These are phyloP conservation scores for Apophysomyces trapeziformis DNA, from an alignment of 371 early-diverging fungal genomes.

Conservation along the genomic window DNA sequence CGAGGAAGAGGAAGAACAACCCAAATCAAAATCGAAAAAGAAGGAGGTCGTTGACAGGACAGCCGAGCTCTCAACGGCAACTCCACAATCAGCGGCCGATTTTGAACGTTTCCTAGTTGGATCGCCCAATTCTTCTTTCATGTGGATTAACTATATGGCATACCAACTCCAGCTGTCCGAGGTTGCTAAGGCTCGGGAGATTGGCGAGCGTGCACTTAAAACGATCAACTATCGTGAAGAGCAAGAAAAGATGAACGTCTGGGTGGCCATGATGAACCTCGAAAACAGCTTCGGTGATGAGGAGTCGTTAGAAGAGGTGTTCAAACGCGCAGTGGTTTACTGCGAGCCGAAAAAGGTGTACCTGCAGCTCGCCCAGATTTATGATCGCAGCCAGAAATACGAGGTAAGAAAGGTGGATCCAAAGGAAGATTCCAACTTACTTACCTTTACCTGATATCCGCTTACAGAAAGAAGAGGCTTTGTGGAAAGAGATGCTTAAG, in stretches of 20 bases:
- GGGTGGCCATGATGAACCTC: constrained; percentile 92
- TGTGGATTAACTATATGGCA: constrained; percentile 99
- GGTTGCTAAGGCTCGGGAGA: constrained; percentile 87
- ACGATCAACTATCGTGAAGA: constrained; percentile 93
- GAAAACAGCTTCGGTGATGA: constrained; percentile 91
- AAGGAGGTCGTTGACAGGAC: constrained; percentile 56
- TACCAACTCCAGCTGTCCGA: constrained; percentile 90
- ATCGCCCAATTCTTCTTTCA: constrained; percentile 93
- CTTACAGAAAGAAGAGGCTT: constrained; percentile 66
- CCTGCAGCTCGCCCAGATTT: constrained; percentile 85
- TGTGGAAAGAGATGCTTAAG: constrained; percentile 78
- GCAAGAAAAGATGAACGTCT: constrained; percentile 94
- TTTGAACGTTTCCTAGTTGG: constrained; percentile 91
- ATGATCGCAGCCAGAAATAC: constrained; percentile 80
- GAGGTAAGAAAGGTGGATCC: constrained; percentile 47
- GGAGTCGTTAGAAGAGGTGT: constrained; percentile 76
- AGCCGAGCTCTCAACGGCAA: constrained; percentile 56
- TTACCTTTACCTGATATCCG: background rate
- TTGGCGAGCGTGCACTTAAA: constrained; percentile 93
- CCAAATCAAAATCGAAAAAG: constrained; percentile 55
- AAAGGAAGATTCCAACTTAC: background rate
- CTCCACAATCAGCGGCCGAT: constrained; percentile 69
- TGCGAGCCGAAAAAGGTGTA: constrained; percentile 90
- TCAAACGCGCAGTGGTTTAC: constrained; percentile 81
- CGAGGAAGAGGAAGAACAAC: constrained; percentile 45